A percentile compares a stretch with the other conserved stretches of the same genome.
These are phyloP conservation scores for Arthrobotrys iridis DNA, from an alignment of 2,329 filamentous ascomycete genomes.

Conservation along the genomic window DNA sequence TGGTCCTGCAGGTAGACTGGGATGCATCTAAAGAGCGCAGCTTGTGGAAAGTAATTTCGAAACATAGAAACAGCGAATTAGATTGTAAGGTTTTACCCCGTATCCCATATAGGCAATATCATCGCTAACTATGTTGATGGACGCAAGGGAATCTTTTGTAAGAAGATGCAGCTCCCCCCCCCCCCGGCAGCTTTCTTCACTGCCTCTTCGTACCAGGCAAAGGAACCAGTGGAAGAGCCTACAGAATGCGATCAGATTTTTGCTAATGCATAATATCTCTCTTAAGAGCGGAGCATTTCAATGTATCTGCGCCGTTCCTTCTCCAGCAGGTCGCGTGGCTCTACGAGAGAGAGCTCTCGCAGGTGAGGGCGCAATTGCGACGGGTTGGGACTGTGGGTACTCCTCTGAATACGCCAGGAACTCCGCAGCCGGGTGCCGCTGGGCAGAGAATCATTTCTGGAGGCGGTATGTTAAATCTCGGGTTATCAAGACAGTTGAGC, in stretches of 20 bases:
- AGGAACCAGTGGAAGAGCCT: not conserved
- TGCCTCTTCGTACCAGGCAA: not conserved
- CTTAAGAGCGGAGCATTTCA: slow-evolving; percentile 75
- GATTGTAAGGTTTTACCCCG: slow-evolving; percentile 72
- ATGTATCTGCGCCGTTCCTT: slow-evolving; percentile 86
- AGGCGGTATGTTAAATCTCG: slow-evolving; percentile 23
- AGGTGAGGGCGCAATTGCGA: slow-evolving; percentile 88
- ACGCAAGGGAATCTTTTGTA: slow-evolving; percentile 52
- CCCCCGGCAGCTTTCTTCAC: not conserved
- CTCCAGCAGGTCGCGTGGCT: slow-evolving; percentile 94
- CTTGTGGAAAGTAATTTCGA: slow-evolving; percentile 89
- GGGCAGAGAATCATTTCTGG: slow-evolving; percentile 37
- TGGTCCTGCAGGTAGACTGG: slow-evolving; percentile 78
- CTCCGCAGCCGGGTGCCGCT: slow-evolving; percentile 30
- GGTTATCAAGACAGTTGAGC: not conserved
- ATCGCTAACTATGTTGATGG: slow-evolving; percentile 55
- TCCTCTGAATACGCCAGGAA: slow-evolving; percentile 51
- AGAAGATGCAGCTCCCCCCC: slow-evolving; percentile 12
- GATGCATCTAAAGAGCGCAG: slow-evolving; percentile 84
- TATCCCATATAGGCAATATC: not conserved
- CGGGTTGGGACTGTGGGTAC: slow-evolving; percentile 64
- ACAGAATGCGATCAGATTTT: slow-evolving; percentile 71
- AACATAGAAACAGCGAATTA: slow-evolving; percentile 80
- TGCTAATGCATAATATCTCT: slow-evolving; percentile 68
- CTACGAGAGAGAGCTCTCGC: slow-evolving; percentile 87